Percentiles rank a stretch among this genome's conserved stretches.
Conservation (phyloP, 148 eudicot genomes). For the Rhododendron williamsianum region DNA sequence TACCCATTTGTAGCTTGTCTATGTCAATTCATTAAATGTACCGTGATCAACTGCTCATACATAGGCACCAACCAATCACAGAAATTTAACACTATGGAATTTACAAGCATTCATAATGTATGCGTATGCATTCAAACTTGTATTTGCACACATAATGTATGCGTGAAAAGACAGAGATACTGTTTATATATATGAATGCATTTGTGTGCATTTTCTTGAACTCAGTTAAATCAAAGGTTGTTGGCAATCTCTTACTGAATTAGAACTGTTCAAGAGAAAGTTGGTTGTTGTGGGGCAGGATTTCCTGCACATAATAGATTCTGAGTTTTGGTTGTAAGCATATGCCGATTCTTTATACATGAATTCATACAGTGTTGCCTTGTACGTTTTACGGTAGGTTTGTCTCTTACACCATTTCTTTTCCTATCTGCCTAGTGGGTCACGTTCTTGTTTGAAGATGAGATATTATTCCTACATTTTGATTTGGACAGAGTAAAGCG, state of each 20-base stretch:
- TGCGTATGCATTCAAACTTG: background rate
- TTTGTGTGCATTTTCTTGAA: background rate
- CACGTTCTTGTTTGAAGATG: constrained; percentile 8
- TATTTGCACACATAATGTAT: background rate
- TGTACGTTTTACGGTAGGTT: background rate
- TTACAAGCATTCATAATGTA: background rate
- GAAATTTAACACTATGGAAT: background rate
- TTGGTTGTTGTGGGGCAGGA: background rate
- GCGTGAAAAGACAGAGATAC: background rate
- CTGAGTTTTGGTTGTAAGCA: too few species aligned
- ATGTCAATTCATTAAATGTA: background rate
- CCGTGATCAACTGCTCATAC: background rate
- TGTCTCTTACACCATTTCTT: background rate
- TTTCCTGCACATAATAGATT: background rate
- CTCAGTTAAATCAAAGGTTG: background rate
- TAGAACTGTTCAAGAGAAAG: background rate
- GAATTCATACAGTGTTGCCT: background rate
- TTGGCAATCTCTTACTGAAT: background rate
- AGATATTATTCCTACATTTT: background rate
- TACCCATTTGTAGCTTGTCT: background rate
- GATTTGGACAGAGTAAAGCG: constrained; percentile 67
- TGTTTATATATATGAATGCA: background rate
- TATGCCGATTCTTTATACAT: background rate
- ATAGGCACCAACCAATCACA: background rate
- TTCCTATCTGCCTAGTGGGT: constrained; percentile 7